Base-by-base conservation (phyloP, 2,329 filamentous ascomycete species). In the Rasamsonia emersonii region DNA sequence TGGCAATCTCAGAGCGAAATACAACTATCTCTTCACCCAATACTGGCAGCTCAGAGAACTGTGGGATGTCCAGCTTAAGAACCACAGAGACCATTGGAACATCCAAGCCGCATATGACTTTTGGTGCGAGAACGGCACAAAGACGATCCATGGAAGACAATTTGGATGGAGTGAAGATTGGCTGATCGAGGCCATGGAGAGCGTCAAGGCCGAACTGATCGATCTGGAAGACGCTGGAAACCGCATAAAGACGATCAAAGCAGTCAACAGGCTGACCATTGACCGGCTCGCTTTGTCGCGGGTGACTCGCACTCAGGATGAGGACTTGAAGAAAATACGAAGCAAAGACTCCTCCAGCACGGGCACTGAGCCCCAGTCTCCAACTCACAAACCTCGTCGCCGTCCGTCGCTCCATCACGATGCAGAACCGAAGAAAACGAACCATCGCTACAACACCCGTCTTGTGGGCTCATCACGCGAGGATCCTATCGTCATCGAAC, bases 21-120 rank as follows among this genome's bases (percentile, higher is more conserved):
- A 42, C 29, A 10, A 23, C 24, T 33, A 39, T 13, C 16, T 37
- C 8, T 13, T 40, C 18, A 19, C 16, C 5, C 32, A 34, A 11
- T 34, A 30, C n/a, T 21, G 31, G 27, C 31, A 43, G 25, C 41
- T 47, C n/a, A 19, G 20, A 3, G 26, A 46, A 20, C 28, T 47
- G 11, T 47, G 44, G 43, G 23, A 35, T 11, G 33, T 43, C 9
- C 44, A 47, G 25, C 37, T 47, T 5, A 18, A 25, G 17, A 15
- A 35, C 11, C 29, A 24, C 10, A 32, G 41, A n/a, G 35, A 40
- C 16, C 11, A 28, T 8, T 32, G 34, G 36, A 44, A 42, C 17
- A 35, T 47, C 14, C 19, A 30, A 24, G 34, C 30, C 9, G 41
- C 43, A 3, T 30, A 45, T 17, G 25, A 34, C 8, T 46, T 43